Conservation (phyloP, 1,284 basidiomycete species). For the Gastroboletus turbinatus region DNA sequence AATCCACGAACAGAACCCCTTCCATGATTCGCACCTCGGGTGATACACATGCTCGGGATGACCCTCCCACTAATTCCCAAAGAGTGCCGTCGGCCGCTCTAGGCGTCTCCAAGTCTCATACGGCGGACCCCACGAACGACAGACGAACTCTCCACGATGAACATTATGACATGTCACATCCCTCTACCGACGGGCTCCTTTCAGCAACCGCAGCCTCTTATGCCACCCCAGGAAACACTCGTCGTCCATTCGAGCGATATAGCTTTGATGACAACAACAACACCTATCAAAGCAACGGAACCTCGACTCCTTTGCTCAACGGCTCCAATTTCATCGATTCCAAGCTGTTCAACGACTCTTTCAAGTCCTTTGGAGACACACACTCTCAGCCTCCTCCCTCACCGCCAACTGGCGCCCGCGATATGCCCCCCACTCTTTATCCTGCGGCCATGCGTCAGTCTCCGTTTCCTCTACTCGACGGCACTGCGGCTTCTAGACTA, state of each 20-base stretch:
- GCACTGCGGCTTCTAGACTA: constrained; percentile 36
- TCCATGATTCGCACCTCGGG: constrained; percentile 30
- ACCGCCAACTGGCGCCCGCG: constrained; percentile 29
- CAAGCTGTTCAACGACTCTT: constrained; percentile 30
- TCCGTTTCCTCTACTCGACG: constrained; percentile 40
- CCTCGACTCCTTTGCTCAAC: constrained; percentile 33
- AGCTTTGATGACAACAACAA: constrained; percentile 45
- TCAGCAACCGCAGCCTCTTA: constrained; percentile 41
- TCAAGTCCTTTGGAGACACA: constrained; percentile 32
- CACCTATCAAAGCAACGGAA: constrained; percentile 25
- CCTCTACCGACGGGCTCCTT: constrained; percentile 31
- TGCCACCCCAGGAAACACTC: constrained; percentile 40
- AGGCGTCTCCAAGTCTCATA: constrained; percentile 14
- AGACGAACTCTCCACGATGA: constrained; percentile 27
- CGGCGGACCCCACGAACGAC: constrained; percentile 17
- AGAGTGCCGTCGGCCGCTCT: constrained; percentile 7
- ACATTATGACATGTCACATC: constrained; percentile 18
- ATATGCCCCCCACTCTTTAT: constrained; percentile 32
- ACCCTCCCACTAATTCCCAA: constrained; percentile 16
- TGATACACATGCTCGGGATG: constrained; percentile 22
- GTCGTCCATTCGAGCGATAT: constrained; percentile 49
- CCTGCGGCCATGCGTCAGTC: constrained; percentile 47
- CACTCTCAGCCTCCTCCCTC: constrained; percentile 24
- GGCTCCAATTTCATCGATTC: constrained; percentile 32
- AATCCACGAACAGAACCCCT: constrained; percentile 29